Evolutionary conservation across 129 eudicot genomes (phyloP).

Genomic region (Helianthus tuberosus): DNA sequence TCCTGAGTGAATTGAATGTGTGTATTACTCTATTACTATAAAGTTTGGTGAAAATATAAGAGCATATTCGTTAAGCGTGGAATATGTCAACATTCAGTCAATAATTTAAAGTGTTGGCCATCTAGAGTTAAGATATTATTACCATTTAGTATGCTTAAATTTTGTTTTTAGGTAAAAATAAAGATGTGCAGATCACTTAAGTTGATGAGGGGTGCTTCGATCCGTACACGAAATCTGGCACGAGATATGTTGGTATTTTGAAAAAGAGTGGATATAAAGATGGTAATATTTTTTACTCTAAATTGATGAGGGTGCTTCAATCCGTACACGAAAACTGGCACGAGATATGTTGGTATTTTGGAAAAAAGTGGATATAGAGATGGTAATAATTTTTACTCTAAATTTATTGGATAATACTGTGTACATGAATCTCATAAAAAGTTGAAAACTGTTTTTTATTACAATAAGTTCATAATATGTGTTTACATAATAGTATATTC

Average conservation of each 20-base stretch:
- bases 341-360: slow-evolving; percentile 94
- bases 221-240: slow-evolving; percentile 91
- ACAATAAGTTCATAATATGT: slow-evolving; percentile 1
- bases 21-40: no score
- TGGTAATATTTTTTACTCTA: slow-evolving; percentile 55
- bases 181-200: slow-evolving; percentile 93
- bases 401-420: slow-evolving; percentile 11
- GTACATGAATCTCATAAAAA: slow-evolving; percentile 5
- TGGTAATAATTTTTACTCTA: neutral
- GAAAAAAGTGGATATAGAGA: slow-evolving; percentile 96
- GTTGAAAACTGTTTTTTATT: neutral
- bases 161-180: slow-evolving; percentile 79
- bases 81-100: no score
- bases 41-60: no score
- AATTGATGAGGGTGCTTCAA: slow-evolving; percentile 89
- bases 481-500: neutral
- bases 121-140: slow-evolving; percentile 14
- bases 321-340: slow-evolving; percentile 91
- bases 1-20: no score
- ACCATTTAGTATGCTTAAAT: slow-evolving; percentile 13
- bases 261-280: slow-evolving; percentile 96
- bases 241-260: slow-evolving; percentile 94
- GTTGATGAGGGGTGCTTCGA: slow-evolving; percentile 90
- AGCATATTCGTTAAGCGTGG: no score
- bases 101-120: slow-evolving; percentile 2